phyloP scores from a whole-genome alignment of 2,329 filamentous ascomycete species.

The Pseudopyricularia javanii region DNA sequence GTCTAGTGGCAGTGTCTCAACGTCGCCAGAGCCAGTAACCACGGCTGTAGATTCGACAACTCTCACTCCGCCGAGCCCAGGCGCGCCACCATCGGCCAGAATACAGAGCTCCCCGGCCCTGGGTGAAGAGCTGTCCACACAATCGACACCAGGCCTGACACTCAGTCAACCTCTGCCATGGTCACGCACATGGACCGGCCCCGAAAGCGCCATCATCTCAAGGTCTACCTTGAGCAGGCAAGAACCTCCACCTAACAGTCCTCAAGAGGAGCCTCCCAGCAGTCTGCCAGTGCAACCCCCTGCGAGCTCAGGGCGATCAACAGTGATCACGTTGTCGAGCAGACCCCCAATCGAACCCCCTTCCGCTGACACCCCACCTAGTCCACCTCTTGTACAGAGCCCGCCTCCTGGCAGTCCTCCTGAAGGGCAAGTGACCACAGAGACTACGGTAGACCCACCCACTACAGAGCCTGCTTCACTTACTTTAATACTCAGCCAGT shows the following conservation, averaged over 20 bases:
- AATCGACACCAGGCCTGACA: background rate
- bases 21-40: background rate
- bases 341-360: background rate
- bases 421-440: background rate
- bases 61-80: background rate
- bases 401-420: background rate
- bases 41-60: background rate
- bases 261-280: background rate
- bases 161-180: background rate
- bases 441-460: background rate
- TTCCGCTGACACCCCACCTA: background rate
- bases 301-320: background rate
- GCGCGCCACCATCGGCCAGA: background rate
- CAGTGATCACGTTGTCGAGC: background rate
- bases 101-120: background rate
- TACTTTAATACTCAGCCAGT: background rate
- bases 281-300: background rate
- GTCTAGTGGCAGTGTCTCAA: background rate
- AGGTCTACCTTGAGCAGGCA: background rate
- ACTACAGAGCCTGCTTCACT: background rate
- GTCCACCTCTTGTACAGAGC: background rate
- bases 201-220: background rate
- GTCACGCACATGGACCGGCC: background rate
- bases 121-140: background rate
- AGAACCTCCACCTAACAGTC: background rate